A percentile compares a stretch with the other conserved stretches of the same genome.
Conservation (phyloP, 176 grass and related monocot species). For the Neostapfia colusana region DNA sequence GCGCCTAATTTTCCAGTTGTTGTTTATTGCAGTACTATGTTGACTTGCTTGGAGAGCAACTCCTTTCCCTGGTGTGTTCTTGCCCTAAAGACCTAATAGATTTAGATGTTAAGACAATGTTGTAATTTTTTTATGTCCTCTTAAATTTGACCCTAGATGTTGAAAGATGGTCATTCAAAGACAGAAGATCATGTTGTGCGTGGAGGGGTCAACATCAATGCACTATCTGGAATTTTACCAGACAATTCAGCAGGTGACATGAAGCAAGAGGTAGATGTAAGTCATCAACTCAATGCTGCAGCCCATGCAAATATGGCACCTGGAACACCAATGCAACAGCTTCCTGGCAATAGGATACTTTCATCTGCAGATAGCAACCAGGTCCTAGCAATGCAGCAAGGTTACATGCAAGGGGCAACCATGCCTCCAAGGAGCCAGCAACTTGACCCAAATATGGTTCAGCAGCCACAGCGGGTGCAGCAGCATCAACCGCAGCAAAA, state of each 20-base stretch:
- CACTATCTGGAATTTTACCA: slow-evolving; percentile 51
- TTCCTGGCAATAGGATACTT: slow-evolving; percentile 64
- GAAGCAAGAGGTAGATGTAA: slow-evolving; percentile 72
- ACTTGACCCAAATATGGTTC: slow-evolving; percentile 71
- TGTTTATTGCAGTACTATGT: slow-evolving; percentile 61
- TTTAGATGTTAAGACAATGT: slow-evolving; percentile 27
- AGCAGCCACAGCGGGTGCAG: slow-evolving; percentile 55
- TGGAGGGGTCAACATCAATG: slow-evolving; percentile 41
- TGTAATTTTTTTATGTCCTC: slow-evolving; percentile 37
- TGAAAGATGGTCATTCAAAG: slow-evolving; percentile 66
- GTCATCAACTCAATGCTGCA: slow-evolving; percentile 62
- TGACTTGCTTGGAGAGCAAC: slow-evolving; percentile 70
- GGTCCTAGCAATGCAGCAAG: slow-evolving; percentile 60
- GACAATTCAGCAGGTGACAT: slow-evolving; percentile 57
- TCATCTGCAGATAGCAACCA: slow-evolving; percentile 65
- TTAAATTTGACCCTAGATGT: slow-evolving; percentile 67
- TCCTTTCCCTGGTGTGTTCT: slow-evolving; percentile 66
- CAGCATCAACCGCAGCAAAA: slow-evolving; percentile 57
- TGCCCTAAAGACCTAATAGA: slow-evolving; percentile 6
- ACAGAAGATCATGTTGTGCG: slow-evolving; percentile 63
- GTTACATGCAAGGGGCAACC: slow-evolving; percentile 55
- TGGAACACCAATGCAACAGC: slow-evolving; percentile 54
- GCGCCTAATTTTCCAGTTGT: slow-evolving; percentile 42
- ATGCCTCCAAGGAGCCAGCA: slow-evolving; percentile 73
- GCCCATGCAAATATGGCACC: slow-evolving; percentile 56